phyloP scores from a whole-genome alignment of 179 eudicot species.

The Beta macrorhiza region DNA sequence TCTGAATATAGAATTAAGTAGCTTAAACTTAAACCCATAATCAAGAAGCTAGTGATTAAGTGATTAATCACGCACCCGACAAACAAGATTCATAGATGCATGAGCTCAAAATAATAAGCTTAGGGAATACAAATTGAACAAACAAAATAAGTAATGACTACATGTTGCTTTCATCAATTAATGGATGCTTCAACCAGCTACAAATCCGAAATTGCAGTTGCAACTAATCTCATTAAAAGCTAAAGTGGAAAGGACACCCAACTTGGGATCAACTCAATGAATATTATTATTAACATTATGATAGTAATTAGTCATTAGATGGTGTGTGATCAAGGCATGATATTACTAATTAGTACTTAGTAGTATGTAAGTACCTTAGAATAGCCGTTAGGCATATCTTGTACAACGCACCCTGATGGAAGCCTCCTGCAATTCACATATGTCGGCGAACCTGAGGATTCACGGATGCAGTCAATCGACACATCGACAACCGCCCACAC shows the following conservation, averaged over 20 bases:
- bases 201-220: slow-evolving; percentile 50
- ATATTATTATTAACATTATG: slow-evolving; percentile 26
- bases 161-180: slow-evolving; percentile 42
- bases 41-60: slow-evolving; percentile 29
- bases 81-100: slow-evolving; percentile 46
- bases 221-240: slow-evolving; percentile 74
- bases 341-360: not conserved
- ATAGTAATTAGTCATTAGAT: not conserved
- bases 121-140: slow-evolving; percentile 21
- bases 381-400: slow-evolving; percentile 98
- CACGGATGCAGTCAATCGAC: slow-evolving; percentile 69
- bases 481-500: slow-evolving; percentile 98
- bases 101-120: slow-evolving; percentile 31
- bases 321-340: not conserved
- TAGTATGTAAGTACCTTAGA: slow-evolving; percentile 59
- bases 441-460: slow-evolving; percentile 47
- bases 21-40: slow-evolving; percentile 14
- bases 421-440: slow-evolving; percentile 72
- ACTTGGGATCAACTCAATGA: slow-evolving; percentile 49
- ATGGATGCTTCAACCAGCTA: slow-evolving; percentile 39
- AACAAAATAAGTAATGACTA: not conserved
- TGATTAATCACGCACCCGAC: slow-evolving; percentile 43
- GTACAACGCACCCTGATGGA: slow-evolving; percentile 93
- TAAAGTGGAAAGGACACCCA: slow-evolving; percentile 42
- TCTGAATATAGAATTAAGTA: not conserved